These are phyloP conservation scores for Leccinum sublutescens DNA, from an alignment of 768 basidiomycete genomes.

Conservation along the genomic window DNA sequence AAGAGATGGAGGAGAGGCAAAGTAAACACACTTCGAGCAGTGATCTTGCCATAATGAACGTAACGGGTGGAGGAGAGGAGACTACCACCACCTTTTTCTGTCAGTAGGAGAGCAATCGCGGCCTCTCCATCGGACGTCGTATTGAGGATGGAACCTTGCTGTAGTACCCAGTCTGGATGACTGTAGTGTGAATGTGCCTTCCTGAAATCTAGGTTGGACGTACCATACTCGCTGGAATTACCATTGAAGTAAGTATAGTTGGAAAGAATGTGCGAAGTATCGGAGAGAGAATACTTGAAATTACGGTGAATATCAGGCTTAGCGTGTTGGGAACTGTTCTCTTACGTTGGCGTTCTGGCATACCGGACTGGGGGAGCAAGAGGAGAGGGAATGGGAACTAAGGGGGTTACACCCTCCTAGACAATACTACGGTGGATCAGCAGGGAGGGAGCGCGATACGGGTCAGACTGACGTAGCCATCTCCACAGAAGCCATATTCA, in stretches of 20 bases:
- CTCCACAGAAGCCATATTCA: slow-evolving; percentile 56
- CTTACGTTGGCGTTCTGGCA: slow-evolving; percentile 63
- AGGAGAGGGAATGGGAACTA: slow-evolving; percentile 56
- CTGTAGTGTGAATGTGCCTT: neutral
- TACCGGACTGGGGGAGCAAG: slow-evolving; percentile 70
- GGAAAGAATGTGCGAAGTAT: slow-evolving; percentile 62
- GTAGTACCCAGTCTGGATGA: slow-evolving; percentile 63
- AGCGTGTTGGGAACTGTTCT: neutral
- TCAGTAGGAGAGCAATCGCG: slow-evolving; percentile 67
- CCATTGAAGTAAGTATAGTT: slow-evolving; percentile 72
- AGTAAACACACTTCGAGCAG: slow-evolving; percentile 48
- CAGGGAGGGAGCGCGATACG: neutral
- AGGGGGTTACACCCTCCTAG: slow-evolving; percentile 87
- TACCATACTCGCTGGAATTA: slow-evolving; percentile 68
- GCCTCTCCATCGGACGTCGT: slow-evolving; percentile 55
- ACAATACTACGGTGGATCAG: slow-evolving; percentile 55
- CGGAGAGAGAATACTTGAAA: slow-evolving; percentile 56
- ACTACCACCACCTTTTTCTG: slow-evolving; percentile 71
- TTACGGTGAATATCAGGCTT: neutral
- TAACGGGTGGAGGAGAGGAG: slow-evolving; percentile 78
- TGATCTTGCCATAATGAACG: slow-evolving; percentile 77
- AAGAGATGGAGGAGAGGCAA: neutral
- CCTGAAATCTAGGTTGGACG: neutral
- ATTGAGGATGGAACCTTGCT: slow-evolving; percentile 65
- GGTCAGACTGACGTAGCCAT: slow-evolving; percentile 34